phyloP scores from a whole-genome alignment of 2,329 filamentous ascomycete species.

The Biscogniauxia sp. region DNA sequence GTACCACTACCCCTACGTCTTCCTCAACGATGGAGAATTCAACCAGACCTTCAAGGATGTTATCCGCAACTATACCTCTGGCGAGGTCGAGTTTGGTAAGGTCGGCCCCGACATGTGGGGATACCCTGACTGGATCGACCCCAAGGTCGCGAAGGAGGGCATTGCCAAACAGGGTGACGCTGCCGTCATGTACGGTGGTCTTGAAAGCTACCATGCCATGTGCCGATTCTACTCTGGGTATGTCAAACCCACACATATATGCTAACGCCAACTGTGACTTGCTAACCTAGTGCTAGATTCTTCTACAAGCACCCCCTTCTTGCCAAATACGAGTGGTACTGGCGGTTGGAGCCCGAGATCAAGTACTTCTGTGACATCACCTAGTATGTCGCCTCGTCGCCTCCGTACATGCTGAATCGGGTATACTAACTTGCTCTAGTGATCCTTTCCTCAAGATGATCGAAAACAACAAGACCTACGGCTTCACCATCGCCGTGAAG shows the following conservation, averaged over 20 bases:
- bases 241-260: conserved; percentile 32
- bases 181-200: conserved; percentile 98
- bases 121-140: conserved; percentile 93
- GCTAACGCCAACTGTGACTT: not conserved
- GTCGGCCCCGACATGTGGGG: conserved; percentile 92
- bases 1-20: conserved; percentile 98
- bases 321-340: conserved; percentile 99
- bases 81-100: conserved; percentile 86
- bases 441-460: conserved; percentile 97
- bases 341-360: conserved; percentile 98
- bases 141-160: conserved; percentile 89
- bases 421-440: conserved; percentile 42
- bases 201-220: conserved; percentile 99
- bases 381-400: conserved; percentile 60
- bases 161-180: conserved; percentile 95
- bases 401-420: too few relatives aligned
- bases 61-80: conserved; percentile 86
- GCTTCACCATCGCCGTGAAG: conserved; percentile 98
- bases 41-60: conserved; percentile 89
- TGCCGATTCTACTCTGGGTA: conserved; percentile 98
- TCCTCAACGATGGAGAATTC: conserved; percentile 96
- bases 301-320: conserved; percentile 97
- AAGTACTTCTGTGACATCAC: conserved; percentile 99
- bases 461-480: conserved; percentile 92
- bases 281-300: conserved; percentile 52